A percentile compares a stretch with the other conserved stretches of the same genome.
These are phyloP conservation scores for Salix viminalis DNA, from an alignment of 345 rosid species.

Conservation along the genomic window DNA sequence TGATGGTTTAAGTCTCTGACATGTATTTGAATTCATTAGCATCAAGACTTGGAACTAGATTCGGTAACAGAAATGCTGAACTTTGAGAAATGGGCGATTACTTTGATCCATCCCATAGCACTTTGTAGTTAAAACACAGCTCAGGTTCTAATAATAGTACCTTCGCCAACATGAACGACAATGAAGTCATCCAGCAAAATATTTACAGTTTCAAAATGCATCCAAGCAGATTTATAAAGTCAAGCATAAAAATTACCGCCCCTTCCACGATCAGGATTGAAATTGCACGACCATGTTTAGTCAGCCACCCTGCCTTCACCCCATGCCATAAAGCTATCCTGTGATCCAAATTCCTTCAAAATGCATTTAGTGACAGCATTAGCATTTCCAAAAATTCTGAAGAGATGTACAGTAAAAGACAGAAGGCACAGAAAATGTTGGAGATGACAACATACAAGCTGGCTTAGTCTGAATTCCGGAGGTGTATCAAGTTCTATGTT, in stretches of 20 bases:
- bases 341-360: constrained; percentile 83
- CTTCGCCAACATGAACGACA: constrained; percentile 6
- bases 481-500: constrained; percentile 86
- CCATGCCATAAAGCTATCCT: constrained; percentile 84
- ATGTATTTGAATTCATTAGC: constrained; percentile 1
- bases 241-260: background rate
- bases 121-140: background rate
- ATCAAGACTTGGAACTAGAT: background rate
- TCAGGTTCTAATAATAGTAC: background rate
- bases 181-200: constrained; percentile 2
- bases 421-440: background rate
- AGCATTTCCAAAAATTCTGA: background rate
- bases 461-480: constrained; percentile 90
- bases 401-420: background rate
- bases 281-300: constrained; percentile 4
- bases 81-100: background rate
- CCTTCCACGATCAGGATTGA: background rate
- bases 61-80: background rate
- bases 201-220: background rate
- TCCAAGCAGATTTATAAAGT: background rate
- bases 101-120: background rate
- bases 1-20: background rate
- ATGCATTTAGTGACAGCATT: background rate
- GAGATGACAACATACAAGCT: constrained; percentile 52
- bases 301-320: constrained; percentile 55